Base-by-base conservation (phyloP, 2,329 filamentous ascomycete species). In the Fusarium armeniacum region DNA sequence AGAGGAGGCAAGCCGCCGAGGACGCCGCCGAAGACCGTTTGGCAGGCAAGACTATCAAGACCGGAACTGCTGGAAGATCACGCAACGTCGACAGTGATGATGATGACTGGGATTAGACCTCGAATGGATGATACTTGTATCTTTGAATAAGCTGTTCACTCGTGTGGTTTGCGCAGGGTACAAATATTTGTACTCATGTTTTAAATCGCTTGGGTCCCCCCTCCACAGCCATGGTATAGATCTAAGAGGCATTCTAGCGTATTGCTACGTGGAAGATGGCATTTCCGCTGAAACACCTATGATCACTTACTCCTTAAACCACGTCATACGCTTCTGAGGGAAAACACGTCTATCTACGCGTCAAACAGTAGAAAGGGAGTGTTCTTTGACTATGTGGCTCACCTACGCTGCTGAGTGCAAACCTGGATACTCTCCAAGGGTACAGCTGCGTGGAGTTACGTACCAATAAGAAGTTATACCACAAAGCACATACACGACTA, bases 101-200 rank as follows among this genome's bases (percentile, higher is more conserved):
- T 58, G 87, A 90, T 65, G 87, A 89, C 72, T 90, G 88, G 86
- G 87, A 91, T 72, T 90, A 81, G 84, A 33, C 16, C 5, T 3
- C 44, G 36, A 7, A 26, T n/a, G 30, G 18, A n/a, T 5, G 13
- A 33, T 26, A 12, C 15, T 26, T 53, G 24, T 35, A 18, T 26
- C 20, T 49, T 38, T 28, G 13, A 32, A 22, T 30, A 20, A 50
- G 33, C 10, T 32, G 36, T 15, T 28, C n/a, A 22, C 22, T 43
- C 20, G 13, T 32, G 10, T 18, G n/a, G 22, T 36, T 15, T 30
- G 38, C 26, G 16, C 24, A 20, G 28, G 22, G 35, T 26, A 12
- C 6, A 13, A 15, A 15, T 26, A 20, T 18, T 47, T 18, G 15
- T 9, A 22, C 9, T 6, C 26, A 22, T 26, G 4, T 22, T 28